phyloP scores from a whole-genome alignment of 352 stramenopile species.

The Globisporangium paddicum region DNA sequence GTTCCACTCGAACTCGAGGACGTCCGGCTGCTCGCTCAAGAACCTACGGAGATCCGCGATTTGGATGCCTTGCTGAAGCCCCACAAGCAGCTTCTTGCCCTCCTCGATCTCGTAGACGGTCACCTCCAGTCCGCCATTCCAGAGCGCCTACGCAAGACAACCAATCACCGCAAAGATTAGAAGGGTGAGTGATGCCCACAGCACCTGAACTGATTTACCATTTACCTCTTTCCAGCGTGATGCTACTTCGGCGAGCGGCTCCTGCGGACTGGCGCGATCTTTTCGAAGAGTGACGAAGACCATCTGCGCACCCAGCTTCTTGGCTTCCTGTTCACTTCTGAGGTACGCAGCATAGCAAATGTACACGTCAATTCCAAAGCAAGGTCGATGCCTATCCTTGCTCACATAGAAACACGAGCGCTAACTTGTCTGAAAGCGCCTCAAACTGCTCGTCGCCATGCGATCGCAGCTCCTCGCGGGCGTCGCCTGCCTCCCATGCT shows the following conservation, averaged over 20 bases:
- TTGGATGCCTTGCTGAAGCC: conserved; percentile 58
- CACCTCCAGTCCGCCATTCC: conserved; percentile 62
- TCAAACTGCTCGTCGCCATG: conserved; percentile 51
- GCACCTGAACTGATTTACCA: background rate
- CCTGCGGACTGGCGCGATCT: conserved; percentile 1
- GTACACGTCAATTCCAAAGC: background rate
- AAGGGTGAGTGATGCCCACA: background rate
- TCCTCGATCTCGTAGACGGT: conserved; percentile 67
- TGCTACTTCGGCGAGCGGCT: conserved; percentile 40
- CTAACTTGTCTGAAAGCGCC: conserved; percentile 32
- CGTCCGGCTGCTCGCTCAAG: conserved; percentile 41
- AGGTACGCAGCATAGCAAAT: background rate
- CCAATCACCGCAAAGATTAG: background rate
- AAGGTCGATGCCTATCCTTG: background rate
- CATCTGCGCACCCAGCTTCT: conserved; percentile 67
- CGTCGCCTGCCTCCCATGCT: conserved; percentile 55
- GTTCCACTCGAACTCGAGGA: conserved; percentile 67
- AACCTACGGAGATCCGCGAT: conserved; percentile 42
- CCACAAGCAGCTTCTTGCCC: conserved; percentile 49
- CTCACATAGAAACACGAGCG: conserved; percentile 6
- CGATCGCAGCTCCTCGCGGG: conserved; percentile 33
- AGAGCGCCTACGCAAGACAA: conserved; percentile 44
- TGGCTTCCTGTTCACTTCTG: conserved; percentile 38
- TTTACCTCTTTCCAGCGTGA: conserved; percentile 68
- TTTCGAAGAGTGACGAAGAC: conserved; percentile 62